A percentile compares a stretch with the other conserved stretches of the same genome.
Conservation (phyloP, 73 alveolate species). For the Paramecium primaurelia region DNA sequence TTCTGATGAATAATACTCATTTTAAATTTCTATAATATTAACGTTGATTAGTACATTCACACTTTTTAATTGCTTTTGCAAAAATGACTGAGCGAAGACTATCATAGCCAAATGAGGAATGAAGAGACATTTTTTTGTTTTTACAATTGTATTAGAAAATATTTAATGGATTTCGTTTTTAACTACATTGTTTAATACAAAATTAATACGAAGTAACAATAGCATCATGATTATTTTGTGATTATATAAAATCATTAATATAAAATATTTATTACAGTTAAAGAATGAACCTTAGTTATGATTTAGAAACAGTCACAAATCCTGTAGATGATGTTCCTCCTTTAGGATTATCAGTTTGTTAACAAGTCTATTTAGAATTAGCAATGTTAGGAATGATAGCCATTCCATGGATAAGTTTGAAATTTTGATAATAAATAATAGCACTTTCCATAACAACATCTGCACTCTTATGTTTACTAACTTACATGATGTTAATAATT, state of each 20-base stretch:
- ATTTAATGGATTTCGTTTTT: constrained; percentile 11
- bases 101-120: constrained; percentile 35
- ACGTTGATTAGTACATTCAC: neutral
- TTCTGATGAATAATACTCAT: constrained; percentile 24
- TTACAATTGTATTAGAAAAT: neutral
- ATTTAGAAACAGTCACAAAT: neutral
- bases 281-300: neutral
- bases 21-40: neutral
- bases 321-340: constrained; percentile 30
- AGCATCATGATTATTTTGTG: neutral
- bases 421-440: neutral
- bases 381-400: neutral
- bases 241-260: neutral
- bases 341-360: neutral
- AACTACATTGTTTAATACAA: neutral
- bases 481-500: neutral
- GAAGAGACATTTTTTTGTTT: constrained; percentile 14
- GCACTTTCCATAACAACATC: neutral
- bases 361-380: neutral
- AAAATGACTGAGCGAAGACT: constrained; percentile 7
- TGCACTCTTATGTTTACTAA: neutral
- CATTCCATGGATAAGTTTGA: neutral
- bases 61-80: neutral
- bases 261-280: neutral
- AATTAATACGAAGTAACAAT: neutral